Percentiles rank a stretch among this genome's conserved stretches.
Evolutionary conservation across 2,329 filamentous ascomycete species (phyloP).

Genomic region (Colletotrichum tabaci): DNA sequence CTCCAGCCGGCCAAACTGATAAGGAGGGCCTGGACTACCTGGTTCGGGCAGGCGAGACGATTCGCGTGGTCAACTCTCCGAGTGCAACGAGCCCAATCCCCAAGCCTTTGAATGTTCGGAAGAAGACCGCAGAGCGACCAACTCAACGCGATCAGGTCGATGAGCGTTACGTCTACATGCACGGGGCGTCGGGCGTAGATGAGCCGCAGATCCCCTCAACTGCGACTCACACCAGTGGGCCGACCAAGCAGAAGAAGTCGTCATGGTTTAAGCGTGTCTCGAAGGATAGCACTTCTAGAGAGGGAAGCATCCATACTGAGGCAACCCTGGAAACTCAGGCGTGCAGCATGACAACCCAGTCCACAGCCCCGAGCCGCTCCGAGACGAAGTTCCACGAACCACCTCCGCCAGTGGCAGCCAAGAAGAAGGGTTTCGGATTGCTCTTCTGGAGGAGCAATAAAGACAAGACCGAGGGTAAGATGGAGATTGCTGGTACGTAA

Average conservation of each 20-base stretch:
- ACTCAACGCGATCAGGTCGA: not conserved
- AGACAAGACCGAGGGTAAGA: constrained; percentile 56
- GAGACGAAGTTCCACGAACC: constrained; percentile 16
- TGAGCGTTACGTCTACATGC: constrained; percentile 49
- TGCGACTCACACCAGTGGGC: constrained; percentile 39
- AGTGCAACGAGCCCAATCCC: constrained; percentile 54
- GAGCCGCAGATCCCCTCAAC: constrained; percentile 44
- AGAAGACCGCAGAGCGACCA: constrained; percentile 49
- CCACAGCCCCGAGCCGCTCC: constrained; percentile 38
- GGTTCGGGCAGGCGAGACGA: constrained; percentile 64
- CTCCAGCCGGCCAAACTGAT: constrained; percentile 47
- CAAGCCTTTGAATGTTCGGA: constrained; percentile 59
- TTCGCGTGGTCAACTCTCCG: constrained; percentile 69
- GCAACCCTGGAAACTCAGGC: constrained; percentile 35
- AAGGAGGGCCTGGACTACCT: constrained; percentile 61
- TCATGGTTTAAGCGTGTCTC: constrained; percentile 68
- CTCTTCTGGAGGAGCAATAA: constrained; percentile 70
- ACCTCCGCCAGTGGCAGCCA: constrained; percentile 41
- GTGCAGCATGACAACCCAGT: constrained; percentile 39
- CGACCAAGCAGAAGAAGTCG: constrained; percentile 60
- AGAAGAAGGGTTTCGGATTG: constrained; percentile 67
- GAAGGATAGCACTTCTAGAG: constrained; percentile 52
- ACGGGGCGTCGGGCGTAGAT: constrained; percentile 43
- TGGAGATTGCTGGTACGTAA: constrained; percentile 62
- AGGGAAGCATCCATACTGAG: constrained; percentile 40